A percentile compares a stretch with the other conserved stretches of the same genome.
Conservation (phyloP, 805 yeast genomes). For the Barnettozyma vustinii region DNA sequence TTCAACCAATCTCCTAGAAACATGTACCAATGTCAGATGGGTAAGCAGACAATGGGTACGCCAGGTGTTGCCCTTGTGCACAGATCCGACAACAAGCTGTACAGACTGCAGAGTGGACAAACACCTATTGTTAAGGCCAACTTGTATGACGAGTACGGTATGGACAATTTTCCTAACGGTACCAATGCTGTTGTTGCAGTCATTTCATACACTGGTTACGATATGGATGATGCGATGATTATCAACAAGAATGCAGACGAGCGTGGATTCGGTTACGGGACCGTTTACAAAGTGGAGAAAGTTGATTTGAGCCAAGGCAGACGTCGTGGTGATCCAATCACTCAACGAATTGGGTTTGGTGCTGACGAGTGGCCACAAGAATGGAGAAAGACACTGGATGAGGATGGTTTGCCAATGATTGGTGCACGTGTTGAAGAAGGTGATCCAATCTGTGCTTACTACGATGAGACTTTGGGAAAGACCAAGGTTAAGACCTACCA, state of each 20-base stretch:
- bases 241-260: slow-evolving; percentile 96
- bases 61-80: slow-evolving; percentile 94
- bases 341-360: slow-evolving; percentile 94
- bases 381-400: slow-evolving; percentile 85
- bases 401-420: slow-evolving; percentile 87
- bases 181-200: slow-evolving; percentile 98
- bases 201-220: slow-evolving; percentile 97
- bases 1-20: slow-evolving; percentile 99
- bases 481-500: slow-evolving; percentile 92
- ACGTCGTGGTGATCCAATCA: slow-evolving; percentile 89
- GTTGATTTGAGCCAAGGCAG: slow-evolving; percentile 73
- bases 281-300: slow-evolving; percentile 91
- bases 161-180: slow-evolving; percentile 98
- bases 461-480: slow-evolving; percentile 84
- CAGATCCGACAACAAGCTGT: slow-evolving; percentile 91
- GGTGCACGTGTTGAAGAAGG: slow-evolving; percentile 91
- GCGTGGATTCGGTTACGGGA: slow-evolving; percentile 97
- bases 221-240: slow-evolving; percentile 99
- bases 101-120: slow-evolving; percentile 91
- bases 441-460: slow-evolving; percentile 91
- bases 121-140: slow-evolving; percentile 95
- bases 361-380: slow-evolving; percentile 85
- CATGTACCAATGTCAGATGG: slow-evolving; percentile 99
- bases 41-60: slow-evolving; percentile 99
- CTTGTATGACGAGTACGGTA: slow-evolving; percentile 90